Evolutionary conservation across 2,329 filamentous ascomycete genomes (phyloP), one percentile per base, ranked within the genome.

Genomic region (Lomentospora prolificans): DNA sequence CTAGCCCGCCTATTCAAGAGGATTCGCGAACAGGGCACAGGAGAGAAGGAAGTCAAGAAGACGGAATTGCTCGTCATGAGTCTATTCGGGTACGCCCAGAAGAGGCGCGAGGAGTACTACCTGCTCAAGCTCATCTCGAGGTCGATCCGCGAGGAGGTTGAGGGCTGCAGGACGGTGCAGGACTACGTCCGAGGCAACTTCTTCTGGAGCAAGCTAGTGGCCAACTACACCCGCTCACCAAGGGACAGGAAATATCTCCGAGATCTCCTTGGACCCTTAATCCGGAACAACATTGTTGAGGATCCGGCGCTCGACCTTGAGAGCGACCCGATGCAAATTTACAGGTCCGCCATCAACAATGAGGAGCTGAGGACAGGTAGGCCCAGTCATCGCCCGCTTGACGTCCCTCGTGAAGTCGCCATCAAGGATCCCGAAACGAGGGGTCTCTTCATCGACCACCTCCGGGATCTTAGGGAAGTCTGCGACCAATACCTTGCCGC

Each of bases 321-420:
- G 70, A 96, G 92, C 67, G 94, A 99, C 65, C 94, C 94, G 0
- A 86, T 97, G 76, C 92, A 97, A 63, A 99, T 99, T 57, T 97
- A 99, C 71, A 84, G 89, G 44, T 94, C 90, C 4, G 86, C 90
- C 12, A 95, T 99, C 72, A 97, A 95, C 73, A 96, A 99, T 64
- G 92, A 97, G 69, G 94, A 99, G 71, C 82, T 99, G 24, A 85
- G 90, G 17, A 99, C 94, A 0, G 94, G 94, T 3, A 83, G 84
- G 61, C 84, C 89, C 19, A 96, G 91, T 67, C 81, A 81, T 52
- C 81, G 94, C 59, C 87, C 85, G 31, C 82, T 89, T 12, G 90
- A 96, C 62, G 86, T 99, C 31, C 87, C 90, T 0, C 83, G 91
- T 59, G 94, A 99, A 67, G 79, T 95, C 62, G 94, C 94, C n/a